Conservation (phyloP, 1,139 yeast species). For the Yamadazyma songkhlaensis region DNA sequence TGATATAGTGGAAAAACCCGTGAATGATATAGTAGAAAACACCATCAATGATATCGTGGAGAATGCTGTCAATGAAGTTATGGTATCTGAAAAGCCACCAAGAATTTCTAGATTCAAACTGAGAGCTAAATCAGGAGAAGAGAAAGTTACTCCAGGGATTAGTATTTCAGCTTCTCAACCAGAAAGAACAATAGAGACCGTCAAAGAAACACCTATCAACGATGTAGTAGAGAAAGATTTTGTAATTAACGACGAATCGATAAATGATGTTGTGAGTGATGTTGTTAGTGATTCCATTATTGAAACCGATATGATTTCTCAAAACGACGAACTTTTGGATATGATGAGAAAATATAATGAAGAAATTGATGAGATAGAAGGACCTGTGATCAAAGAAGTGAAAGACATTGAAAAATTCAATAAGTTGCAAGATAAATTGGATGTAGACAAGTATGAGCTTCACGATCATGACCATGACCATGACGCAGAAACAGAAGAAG, state of each 20-base stretch:
- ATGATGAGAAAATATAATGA: slow-evolving; percentile 27
- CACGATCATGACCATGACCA: slow-evolving; percentile 10
- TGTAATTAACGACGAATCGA: no score
- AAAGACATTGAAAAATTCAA: slow-evolving; percentile 57
- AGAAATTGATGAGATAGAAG: slow-evolving; percentile 51
- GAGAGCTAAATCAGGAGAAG: not conserved
- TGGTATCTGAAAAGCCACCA: not conserved
- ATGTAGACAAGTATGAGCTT: slow-evolving; percentile 18
- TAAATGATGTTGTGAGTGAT: no score
- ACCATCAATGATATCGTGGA: slow-evolving; percentile 1
- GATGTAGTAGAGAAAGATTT: not conserved
- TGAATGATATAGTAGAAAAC: slow-evolving; percentile 2
- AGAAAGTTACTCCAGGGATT: not conserved
- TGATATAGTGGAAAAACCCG: slow-evolving; percentile 2
- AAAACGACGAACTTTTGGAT: slow-evolving; percentile 7
- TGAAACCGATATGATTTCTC: not conserved
- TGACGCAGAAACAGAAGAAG: slow-evolving; percentile 18
- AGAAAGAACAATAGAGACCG: no score
- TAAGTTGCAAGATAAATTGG: slow-evolving; percentile 34
- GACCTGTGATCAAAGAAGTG: slow-evolving; percentile 53
- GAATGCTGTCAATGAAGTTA: not conserved
- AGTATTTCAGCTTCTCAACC: no score
- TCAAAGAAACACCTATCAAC: not conserved
- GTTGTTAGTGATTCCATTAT: no score
- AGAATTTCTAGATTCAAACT: slow-evolving; percentile 2